Evolutionary conservation across 495 filamentous ascomycete species (phyloP).

Genomic region (Penicillium bovifimosum): DNA sequence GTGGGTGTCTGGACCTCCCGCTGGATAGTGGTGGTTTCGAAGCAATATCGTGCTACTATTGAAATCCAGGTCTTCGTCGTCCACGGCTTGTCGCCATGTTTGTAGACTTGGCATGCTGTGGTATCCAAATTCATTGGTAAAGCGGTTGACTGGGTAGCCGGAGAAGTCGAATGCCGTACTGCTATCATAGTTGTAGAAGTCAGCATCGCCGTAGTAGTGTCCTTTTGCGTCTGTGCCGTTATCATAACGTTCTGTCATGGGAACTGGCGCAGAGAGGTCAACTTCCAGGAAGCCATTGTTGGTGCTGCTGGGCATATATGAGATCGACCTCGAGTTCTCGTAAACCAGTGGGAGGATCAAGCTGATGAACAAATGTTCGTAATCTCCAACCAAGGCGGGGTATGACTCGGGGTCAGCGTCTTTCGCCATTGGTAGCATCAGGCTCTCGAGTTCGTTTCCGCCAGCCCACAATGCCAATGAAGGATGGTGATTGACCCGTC

Average conservation of each 20-base stretch:
- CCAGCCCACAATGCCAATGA: slow-evolving; percentile 64
- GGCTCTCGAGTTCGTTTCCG: slow-evolving; percentile 59
- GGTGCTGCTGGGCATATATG: slow-evolving; percentile 62
- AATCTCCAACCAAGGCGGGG: slow-evolving; percentile 47
- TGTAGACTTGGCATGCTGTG: slow-evolving; percentile 62
- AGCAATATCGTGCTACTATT: slow-evolving; percentile 56
- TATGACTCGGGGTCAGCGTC: slow-evolving; percentile 40
- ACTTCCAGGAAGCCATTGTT: slow-evolving; percentile 58
- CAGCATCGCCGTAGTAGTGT: slow-evolving; percentile 60
- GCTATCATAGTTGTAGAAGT: slow-evolving; percentile 64
- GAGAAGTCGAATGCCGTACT: slow-evolving; percentile 50
- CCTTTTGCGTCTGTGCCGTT: slow-evolving; percentile 45
- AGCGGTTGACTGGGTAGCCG: slow-evolving; percentile 56
- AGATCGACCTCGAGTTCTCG: slow-evolving; percentile 59
- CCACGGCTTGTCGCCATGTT: slow-evolving; percentile 53
- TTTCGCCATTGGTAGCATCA: slow-evolving; percentile 47
- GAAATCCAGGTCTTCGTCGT: slow-evolving; percentile 49
- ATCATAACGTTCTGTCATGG: slow-evolving; percentile 57
- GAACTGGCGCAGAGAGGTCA: slow-evolving; percentile 51
- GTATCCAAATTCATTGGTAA: slow-evolving; percentile 63
- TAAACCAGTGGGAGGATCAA: slow-evolving; percentile 58
- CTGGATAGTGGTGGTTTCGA: slow-evolving; percentile 61
- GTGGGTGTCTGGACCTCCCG: slow-evolving; percentile 37
- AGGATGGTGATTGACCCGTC: slow-evolving; percentile 61
- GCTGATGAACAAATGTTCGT: slow-evolving; percentile 58